These are phyloP conservation scores for Ophiostoma piceae DNA, from an alignment of 2,329 filamentous ascomycete genomes.

Conservation along the genomic window DNA sequence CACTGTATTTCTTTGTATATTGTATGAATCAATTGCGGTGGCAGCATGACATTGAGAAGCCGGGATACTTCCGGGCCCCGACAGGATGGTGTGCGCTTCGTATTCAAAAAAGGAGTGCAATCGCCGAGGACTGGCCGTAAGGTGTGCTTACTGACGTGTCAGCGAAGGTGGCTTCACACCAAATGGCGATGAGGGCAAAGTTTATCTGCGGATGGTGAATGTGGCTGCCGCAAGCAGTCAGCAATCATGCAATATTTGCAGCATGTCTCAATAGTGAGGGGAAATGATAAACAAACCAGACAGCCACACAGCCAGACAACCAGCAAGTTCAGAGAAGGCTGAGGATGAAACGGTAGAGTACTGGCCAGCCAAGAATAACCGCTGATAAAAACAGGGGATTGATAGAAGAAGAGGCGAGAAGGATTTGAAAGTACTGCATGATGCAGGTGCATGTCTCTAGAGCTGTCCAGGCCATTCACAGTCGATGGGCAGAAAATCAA, in stretches of 20 bases:
- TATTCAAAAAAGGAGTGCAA: not conserved
- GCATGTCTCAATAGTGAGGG: not conserved
- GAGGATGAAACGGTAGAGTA: not conserved
- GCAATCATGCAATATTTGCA: not conserved
- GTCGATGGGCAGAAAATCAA: not conserved
- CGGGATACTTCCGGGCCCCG: not conserved
- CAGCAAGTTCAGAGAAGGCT: not conserved
- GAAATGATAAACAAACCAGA: no score
- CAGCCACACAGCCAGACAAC: no score
- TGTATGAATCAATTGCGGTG: not conserved
- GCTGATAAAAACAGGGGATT: not conserved
- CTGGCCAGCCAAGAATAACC: not conserved
- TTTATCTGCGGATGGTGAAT: not conserved
- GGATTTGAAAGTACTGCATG: constrained; percentile 2
- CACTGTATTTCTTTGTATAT: not conserved
- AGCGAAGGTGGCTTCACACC: not conserved
- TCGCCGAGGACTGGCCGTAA: not conserved
- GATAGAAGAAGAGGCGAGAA: not conserved
- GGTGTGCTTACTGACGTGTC: not conserved
- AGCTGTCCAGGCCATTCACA: not conserved
- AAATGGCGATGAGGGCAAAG: not conserved
- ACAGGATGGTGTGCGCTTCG: not conserved
- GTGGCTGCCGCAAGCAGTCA: not conserved
- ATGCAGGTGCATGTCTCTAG: not conserved
- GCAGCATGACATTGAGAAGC: not conserved